Conservation (phyloP, 148 eudicot genomes). For the Amaranthus cruentus region DNA sequence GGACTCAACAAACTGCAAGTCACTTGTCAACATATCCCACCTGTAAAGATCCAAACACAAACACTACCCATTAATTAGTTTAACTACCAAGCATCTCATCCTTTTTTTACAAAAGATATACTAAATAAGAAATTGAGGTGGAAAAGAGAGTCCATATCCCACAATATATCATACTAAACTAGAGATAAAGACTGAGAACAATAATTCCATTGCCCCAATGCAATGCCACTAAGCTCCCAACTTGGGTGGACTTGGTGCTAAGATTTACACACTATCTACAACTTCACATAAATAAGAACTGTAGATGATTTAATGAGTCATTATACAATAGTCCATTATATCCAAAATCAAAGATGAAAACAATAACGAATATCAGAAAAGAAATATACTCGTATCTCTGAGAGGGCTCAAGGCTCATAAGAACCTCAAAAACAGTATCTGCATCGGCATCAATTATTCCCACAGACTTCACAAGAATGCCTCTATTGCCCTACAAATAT, state of each 20-base stretch:
- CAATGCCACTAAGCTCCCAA: too few species aligned
- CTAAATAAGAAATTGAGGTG: not conserved
- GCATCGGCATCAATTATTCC: slow-evolving; percentile 78
- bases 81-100: not conserved
- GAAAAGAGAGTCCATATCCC: too few species aligned
- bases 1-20: slow-evolving; percentile 79
- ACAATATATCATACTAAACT: slow-evolving; percentile 5
- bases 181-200: not conserved
- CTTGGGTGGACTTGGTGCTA: too few species aligned
- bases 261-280: too few species aligned
- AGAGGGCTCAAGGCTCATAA: slow-evolving; percentile 61
- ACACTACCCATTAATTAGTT: slow-evolving; percentile 1
- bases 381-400: slow-evolving; percentile 85
- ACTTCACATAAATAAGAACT: too few species aligned
- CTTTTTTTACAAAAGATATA: not conserved
- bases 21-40: slow-evolving; percentile 90
- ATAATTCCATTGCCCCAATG: too few species aligned
- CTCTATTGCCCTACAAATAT: slow-evolving; percentile 55
- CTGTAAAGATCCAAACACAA: slow-evolving; percentile 36
- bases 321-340: not conserved
- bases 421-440: slow-evolving; percentile 78
- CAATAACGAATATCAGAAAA: not conserved
- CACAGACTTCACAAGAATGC: slow-evolving; percentile 87
- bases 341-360: not conserved
- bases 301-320: too few species aligned